Percentiles rank a stretch among this genome's conserved stretches.
Evolutionary conservation across 1,284 basidiomycete species (phyloP).

Genomic region (Papiliotrema laurentii): DNA sequence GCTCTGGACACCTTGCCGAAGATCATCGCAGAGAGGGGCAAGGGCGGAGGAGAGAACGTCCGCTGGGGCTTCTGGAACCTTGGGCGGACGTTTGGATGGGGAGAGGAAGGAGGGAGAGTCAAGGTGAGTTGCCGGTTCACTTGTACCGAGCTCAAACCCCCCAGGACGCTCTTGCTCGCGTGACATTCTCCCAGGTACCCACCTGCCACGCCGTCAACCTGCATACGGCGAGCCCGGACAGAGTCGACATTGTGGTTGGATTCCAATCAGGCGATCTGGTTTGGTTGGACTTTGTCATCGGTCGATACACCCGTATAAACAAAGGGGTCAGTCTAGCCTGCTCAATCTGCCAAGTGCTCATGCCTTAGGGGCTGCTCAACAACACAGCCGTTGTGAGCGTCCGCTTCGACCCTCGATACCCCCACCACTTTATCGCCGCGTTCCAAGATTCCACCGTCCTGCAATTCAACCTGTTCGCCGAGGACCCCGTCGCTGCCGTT

Average conservation of each 20-base stretch:
- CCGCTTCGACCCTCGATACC: slow-evolving; percentile 81
- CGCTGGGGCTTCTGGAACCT: slow-evolving; percentile 80
- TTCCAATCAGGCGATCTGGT: slow-evolving; percentile 89
- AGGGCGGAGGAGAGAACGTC: slow-evolving; percentile 68
- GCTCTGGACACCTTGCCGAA: slow-evolving; percentile 70
- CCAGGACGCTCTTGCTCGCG: slow-evolving; percentile 77
- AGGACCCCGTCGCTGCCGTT: slow-evolving; percentile 33
- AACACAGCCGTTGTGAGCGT: slow-evolving; percentile 75
- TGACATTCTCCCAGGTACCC: slow-evolving; percentile 79
- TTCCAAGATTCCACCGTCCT: slow-evolving; percentile 62
- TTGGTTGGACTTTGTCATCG: slow-evolving; percentile 70
- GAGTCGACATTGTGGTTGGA: slow-evolving; percentile 85
- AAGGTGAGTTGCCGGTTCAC: slow-evolving; percentile 55
- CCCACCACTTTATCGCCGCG: slow-evolving; percentile 81
- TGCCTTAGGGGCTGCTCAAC: slow-evolving; percentile 67
- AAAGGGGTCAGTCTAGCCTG: slow-evolving; percentile 65
- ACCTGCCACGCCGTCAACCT: slow-evolving; percentile 85
- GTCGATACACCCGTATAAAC: slow-evolving; percentile 81
- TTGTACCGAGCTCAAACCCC: not conserved
- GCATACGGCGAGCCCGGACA: slow-evolving; percentile 58
- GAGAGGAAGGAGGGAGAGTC: slow-evolving; percentile 68
- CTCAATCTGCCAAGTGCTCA: slow-evolving; percentile 7
- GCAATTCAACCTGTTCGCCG: slow-evolving; percentile 41
- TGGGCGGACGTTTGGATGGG: slow-evolving; percentile 73
- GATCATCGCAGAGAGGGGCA: slow-evolving; percentile 60